Conservation (phyloP, 2,329 filamentous ascomycete genomes). For the Grosmannia clavigera region DNA sequence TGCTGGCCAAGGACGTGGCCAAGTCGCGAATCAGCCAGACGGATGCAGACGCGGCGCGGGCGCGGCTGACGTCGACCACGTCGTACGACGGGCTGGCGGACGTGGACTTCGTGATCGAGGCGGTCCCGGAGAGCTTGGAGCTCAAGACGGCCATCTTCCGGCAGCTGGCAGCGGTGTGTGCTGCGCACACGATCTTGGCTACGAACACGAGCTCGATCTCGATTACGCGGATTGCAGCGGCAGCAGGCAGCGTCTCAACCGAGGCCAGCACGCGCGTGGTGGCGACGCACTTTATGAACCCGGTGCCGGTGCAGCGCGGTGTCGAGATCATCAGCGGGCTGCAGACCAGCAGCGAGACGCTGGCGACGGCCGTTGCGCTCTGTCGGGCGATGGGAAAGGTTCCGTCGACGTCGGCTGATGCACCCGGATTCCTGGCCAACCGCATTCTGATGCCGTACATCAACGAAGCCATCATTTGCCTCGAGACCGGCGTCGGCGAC, state of each 20-base stretch:
- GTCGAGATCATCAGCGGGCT: constrained; percentile 95
- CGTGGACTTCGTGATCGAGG: constrained; percentile 97
- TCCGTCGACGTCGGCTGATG: constrained; percentile 73
- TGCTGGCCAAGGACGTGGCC: constrained; percentile 81
- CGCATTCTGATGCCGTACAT: constrained; percentile 98
- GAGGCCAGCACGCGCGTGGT: constrained; percentile 77
- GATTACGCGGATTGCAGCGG: constrained; percentile 88
- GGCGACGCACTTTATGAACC: constrained; percentile 99
- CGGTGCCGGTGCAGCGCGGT: constrained; percentile 89
- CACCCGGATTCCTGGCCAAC: constrained; percentile 90
- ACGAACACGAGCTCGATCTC: constrained; percentile 99
- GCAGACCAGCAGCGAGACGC: constrained; percentile 73
- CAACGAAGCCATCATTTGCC: constrained; percentile 92
- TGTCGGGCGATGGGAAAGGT: constrained; percentile 91
- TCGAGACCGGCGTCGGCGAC: constrained; percentile 82
- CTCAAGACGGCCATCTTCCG: constrained; percentile 84
- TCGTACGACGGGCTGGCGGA: constrained; percentile 63
- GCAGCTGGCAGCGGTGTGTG: constrained; percentile 67
- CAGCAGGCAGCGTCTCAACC: constrained; percentile 54
- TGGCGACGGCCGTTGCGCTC: constrained; percentile 73
- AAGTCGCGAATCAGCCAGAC: constrained; percentile 78
- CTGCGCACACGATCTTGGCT: constrained; percentile 76
- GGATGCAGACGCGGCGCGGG: constrained; percentile 61
- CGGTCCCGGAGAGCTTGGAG: constrained; percentile 80
- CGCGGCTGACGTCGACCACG: constrained; percentile 56